Evolutionary conservation across 140 eudicot genomes (phyloP).

Genomic region (Erigeron philadelphicus): DNA sequence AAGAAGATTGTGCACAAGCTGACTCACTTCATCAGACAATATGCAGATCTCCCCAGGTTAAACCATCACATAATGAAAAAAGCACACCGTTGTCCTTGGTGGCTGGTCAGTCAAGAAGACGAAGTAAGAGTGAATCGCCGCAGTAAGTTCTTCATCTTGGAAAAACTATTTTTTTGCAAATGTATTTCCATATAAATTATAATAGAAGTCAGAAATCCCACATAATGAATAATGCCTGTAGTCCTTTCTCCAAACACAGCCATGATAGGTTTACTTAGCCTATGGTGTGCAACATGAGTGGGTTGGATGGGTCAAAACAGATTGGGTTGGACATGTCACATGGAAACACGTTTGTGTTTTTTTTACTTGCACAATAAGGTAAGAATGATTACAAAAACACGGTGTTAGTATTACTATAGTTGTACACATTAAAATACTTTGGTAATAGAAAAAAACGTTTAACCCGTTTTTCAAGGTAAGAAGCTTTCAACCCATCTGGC

Average conservation of each 20-base stretch:
- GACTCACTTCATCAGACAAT: constrained; percentile 12
- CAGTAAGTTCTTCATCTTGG: constrained; percentile 39
- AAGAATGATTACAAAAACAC: too few relatives aligned
- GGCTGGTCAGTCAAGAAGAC: constrained; percentile 29
- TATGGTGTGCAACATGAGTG: not conserved
- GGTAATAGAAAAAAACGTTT: too few relatives aligned
- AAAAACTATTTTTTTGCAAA: not conserved
- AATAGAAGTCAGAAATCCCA: not conserved
- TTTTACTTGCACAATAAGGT: too few relatives aligned
- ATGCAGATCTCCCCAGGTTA: constrained; percentile 15
- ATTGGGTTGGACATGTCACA: too few relatives aligned
- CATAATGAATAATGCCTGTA: not conserved
- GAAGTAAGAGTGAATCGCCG: constrained; percentile 29
- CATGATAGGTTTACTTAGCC: not conserved
- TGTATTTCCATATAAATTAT: not conserved
- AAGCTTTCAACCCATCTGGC: not conserved
- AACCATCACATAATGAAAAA: constrained; percentile 28
- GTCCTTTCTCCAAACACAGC: not conserved
- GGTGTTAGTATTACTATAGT: too few relatives aligned
- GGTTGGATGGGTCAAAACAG: not conserved
- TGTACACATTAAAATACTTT: too few relatives aligned
- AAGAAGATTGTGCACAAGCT: constrained; percentile 13
- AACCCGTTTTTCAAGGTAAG: too few relatives aligned
- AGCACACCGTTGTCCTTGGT: constrained; percentile 28
- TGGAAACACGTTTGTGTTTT: too few relatives aligned